phyloP scores from a whole-genome alignment of 2,329 filamentous ascomycete genomes.

The Colletotrichum liriopes region DNA sequence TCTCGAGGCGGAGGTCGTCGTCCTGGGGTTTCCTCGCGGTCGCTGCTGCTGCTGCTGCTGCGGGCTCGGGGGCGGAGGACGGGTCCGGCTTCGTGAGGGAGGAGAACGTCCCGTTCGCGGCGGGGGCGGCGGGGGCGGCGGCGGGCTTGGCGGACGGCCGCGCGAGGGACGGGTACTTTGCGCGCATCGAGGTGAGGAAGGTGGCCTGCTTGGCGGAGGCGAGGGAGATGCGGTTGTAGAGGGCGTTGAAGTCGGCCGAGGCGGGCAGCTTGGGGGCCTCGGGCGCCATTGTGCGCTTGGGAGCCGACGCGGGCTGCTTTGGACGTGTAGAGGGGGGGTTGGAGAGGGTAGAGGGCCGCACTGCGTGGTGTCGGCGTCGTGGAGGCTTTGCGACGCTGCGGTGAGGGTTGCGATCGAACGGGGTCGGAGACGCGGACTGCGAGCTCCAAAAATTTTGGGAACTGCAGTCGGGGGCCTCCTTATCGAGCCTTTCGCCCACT shows the following conservation, averaged over 20 bases:
- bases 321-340: background rate
- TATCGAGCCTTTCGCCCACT: background rate
- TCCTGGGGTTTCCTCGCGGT: constrained; percentile 24
- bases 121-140: background rate
- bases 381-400: background rate
- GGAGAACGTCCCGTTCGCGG: constrained; percentile 39
- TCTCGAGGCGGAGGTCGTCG: constrained; percentile 42
- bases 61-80: background rate
- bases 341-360: background rate
- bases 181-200: constrained; percentile 50
- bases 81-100: constrained; percentile 35
- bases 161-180: constrained; percentile 37
- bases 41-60: background rate
- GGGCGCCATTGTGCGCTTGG: constrained; percentile 18
- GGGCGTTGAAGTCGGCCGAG: constrained; percentile 55
- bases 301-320: background rate
- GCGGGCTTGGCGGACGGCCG: constrained; percentile 28
- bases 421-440: background rate
- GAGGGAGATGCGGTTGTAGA: constrained; percentile 61
- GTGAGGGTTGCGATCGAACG: background rate
- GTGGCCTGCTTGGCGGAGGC: constrained; percentile 54
- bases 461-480: background rate
- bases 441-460: constrained; percentile 10
- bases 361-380: background rate
- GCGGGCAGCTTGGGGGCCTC: constrained; percentile 50